Conservation (phyloP, 139 green algal species). For the Monoraphidium neglectum region DNA sequence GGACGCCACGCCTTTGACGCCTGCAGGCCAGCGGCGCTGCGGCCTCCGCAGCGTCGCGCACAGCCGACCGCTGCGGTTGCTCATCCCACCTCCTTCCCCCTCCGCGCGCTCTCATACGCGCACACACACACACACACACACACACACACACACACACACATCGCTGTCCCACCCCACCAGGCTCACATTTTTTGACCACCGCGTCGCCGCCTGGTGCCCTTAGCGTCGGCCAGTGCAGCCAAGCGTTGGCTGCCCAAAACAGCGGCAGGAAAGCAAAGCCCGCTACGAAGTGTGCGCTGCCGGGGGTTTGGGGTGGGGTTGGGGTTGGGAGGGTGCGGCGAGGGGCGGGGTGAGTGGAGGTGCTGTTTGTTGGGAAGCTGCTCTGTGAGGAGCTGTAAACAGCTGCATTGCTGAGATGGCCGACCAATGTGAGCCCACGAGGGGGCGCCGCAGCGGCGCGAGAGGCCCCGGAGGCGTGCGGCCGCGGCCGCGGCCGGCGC, state of each 20-base stretch:
- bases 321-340: too few species aligned
- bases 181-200: conserved; percentile 53
- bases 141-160: too few species aligned
- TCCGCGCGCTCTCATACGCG: too few species aligned
- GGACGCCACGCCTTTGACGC: not conserved
- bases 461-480: too few species aligned
- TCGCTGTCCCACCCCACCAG: too few species aligned
- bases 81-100: too few species aligned
- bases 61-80: not conserved
- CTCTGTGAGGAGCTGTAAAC: not conserved
- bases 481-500: too few species aligned
- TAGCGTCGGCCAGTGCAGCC: conserved; percentile 71
- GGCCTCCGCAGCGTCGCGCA: not conserved
- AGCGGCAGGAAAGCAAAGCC: conserved; percentile 61
- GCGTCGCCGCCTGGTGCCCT: conserved; percentile 30
- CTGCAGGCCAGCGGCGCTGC: not conserved
- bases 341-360: not conserved
- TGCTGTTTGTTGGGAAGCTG: not conserved
- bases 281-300: conserved; percentile 45
- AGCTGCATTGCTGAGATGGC: not conserved
- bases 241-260: conserved; percentile 64
- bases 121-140: too few species aligned
- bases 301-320: too few species aligned
- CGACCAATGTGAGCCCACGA: too few species aligned
- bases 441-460: too few species aligned